Conservation (phyloP, 768 basidiomycete species). For the Boletus bicolor region DNA sequence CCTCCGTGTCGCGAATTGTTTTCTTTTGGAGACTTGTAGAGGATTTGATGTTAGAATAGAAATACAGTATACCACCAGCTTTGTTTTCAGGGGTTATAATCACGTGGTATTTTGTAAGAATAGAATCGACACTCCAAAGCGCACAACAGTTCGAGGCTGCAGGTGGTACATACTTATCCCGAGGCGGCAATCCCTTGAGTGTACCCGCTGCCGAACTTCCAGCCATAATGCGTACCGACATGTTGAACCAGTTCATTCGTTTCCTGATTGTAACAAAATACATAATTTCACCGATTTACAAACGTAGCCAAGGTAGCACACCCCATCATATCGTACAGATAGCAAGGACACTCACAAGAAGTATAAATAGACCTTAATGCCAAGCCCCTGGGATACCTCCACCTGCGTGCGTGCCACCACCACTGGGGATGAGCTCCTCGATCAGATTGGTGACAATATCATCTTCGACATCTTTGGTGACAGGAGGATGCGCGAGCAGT, state of each 20-base stretch:
- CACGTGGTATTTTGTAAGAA: neutral
- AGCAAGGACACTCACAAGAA: neutral
- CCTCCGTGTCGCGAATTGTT: neutral
- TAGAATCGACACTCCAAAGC: too few species aligned
- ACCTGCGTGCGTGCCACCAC: conserved; percentile 37
- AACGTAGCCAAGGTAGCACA: neutral
- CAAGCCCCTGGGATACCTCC: conserved; percentile 45
- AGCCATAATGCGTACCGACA: neutral
- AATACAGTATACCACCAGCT: neutral
- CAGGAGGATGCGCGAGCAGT: conserved; percentile 38
- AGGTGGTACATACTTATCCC: too few species aligned
- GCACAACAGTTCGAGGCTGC: too few species aligned
- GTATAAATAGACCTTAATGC: conserved; percentile 29
- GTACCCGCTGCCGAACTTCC: too few species aligned
- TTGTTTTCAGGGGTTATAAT: neutral
- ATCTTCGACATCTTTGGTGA: conserved; percentile 58
- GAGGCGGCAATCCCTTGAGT: too few species aligned
- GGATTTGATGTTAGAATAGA: too few species aligned
- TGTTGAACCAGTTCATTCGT: neutral
- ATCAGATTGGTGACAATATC: conserved; percentile 62
- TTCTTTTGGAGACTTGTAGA: neutral
- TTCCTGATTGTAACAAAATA: neutral
- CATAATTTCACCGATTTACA: neutral
- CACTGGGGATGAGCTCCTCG: conserved; percentile 51
- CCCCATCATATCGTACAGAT: conserved; percentile 14